phyloP scores from a whole-genome alignment of 2,329 filamentous ascomycete genomes.

The Zasmidium citrigriseum region DNA sequence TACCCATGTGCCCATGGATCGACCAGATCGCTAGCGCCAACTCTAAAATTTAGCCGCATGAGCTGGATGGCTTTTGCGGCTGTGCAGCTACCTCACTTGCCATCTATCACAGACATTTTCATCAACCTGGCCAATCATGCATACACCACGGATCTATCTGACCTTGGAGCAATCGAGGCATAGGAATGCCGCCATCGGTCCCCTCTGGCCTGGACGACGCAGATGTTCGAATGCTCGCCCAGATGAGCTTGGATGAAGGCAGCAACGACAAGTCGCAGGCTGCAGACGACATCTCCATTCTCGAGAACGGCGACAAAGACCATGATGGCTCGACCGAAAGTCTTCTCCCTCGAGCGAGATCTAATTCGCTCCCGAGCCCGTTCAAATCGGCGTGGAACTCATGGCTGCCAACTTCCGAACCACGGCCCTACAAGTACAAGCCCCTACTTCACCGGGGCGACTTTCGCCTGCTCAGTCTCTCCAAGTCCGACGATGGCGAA shows the following conservation, averaged over 20 bases:
- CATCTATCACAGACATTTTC: too few species aligned
- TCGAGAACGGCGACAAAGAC: neutral
- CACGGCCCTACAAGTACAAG: neutral
- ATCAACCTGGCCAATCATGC: too few species aligned
- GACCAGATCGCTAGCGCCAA: too few species aligned
- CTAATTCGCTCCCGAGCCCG: neutral
- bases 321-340: neutral
- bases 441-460: neutral
- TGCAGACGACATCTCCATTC: neutral
- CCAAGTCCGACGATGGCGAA: neutral
- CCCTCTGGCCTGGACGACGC: neutral
- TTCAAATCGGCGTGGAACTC: neutral
- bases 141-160: too few species aligned
- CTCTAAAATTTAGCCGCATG: too few species aligned
- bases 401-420: neutral
- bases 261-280: neutral
- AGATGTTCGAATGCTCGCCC: neutral
- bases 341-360: neutral
- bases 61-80: too few species aligned
- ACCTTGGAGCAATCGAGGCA: too few species aligned
- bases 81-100: too few species aligned
- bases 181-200: too few species aligned
- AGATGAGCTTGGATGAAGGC: neutral
- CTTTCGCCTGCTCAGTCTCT: neutral
- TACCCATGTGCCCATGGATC: too few species aligned